These are phyloP conservation scores for Rasamsonia emersonii DNA, from an alignment of 2,329 filamentous ascomycete species.

Conservation along the genomic window DNA sequence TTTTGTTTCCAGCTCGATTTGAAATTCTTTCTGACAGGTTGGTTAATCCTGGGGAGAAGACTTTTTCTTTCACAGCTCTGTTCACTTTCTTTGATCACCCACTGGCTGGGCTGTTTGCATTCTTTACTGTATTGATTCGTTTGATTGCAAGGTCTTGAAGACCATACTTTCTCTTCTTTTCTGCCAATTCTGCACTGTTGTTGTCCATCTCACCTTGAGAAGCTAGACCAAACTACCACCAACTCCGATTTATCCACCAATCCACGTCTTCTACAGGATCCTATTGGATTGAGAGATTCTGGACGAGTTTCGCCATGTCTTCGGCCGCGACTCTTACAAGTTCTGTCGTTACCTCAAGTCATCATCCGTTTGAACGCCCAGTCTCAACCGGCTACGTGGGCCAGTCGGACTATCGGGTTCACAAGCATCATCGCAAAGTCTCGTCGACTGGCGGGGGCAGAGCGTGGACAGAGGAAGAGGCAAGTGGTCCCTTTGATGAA, in stretches of 20 bases:
- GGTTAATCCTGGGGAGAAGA: constrained; percentile 5
- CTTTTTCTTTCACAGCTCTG: constrained; percentile 4
- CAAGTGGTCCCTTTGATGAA: constrained; percentile 31
- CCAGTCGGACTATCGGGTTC: constrained; percentile 52
- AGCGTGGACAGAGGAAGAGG: constrained; percentile 81
- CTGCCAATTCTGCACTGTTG: no score
- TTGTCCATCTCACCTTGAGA: no score
- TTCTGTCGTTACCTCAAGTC: constrained; percentile 5
- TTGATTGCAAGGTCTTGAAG: constrained; percentile 14
- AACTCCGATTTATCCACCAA: no score
- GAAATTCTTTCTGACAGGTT: no score
- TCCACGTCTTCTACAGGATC: no score
- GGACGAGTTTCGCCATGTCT: constrained; percentile 11
- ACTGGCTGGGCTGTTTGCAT: constrained; percentile 49
- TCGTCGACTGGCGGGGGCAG: constrained; percentile 65
- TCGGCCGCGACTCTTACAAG: constrained; percentile 4
- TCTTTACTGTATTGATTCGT: constrained; percentile 33
- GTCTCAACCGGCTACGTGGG: constrained; percentile 47
- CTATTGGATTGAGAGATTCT: no score
- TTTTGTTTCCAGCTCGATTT: no score
- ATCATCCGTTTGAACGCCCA: no score
- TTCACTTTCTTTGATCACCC: constrained; percentile 41
- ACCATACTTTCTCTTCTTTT: constrained; percentile 9
- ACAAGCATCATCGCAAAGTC: constrained; percentile 56
- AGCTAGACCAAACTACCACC: no score